Conservation (phyloP, 495 filamentous ascomycete species). For the Penicillium coprophilum region DNA sequence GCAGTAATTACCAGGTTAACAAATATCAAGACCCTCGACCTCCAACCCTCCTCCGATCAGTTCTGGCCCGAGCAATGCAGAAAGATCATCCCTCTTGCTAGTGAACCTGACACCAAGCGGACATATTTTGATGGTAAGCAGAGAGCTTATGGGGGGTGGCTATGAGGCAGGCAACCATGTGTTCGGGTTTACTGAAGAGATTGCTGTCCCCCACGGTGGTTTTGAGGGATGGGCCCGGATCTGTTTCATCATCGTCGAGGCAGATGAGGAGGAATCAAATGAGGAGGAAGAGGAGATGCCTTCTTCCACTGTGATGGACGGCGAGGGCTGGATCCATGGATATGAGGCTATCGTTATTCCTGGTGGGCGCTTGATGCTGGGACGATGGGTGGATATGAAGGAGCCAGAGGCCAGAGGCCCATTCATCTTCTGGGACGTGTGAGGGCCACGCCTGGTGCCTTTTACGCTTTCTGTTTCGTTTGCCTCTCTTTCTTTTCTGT, state of each 20-base stretch:
- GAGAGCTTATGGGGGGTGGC: slow-evolving; percentile 8
- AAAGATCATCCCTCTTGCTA: slow-evolving; percentile 14
- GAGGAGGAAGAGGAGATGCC: slow-evolving; percentile 13
- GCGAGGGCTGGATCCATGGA: slow-evolving; percentile 31
- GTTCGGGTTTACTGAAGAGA: slow-evolving; percentile 34
- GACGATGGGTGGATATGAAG: slow-evolving; percentile 44
- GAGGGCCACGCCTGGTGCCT: not conserved
- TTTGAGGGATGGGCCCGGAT: slow-evolving; percentile 45
- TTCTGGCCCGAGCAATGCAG: slow-evolving; percentile 32
- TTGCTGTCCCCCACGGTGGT: slow-evolving; percentile 25
- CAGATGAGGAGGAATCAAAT: not conserved
- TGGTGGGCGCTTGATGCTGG: slow-evolving; percentile 47
- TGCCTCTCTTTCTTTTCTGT: not conserved
- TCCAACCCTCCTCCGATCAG: slow-evolving; percentile 15
- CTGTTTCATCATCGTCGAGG: slow-evolving; percentile 38
- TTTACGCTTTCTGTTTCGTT: not conserved
- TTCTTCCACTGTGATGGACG: slow-evolving; percentile 4
- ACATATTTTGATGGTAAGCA: slow-evolving; percentile 31
- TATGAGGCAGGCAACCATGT: slow-evolving; percentile 15
- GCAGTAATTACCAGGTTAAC: not conserved
- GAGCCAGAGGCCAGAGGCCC: slow-evolving; percentile 39
- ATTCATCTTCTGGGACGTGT: slow-evolving; percentile 55
- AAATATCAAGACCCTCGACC: slow-evolving; percentile 21
- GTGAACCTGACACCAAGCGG: slow-evolving; percentile 4
- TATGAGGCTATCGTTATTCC: slow-evolving; percentile 56